phyloP scores from a whole-genome alignment of 2,329 filamentous ascomycete species.

The Trichophyton simii region DNA sequence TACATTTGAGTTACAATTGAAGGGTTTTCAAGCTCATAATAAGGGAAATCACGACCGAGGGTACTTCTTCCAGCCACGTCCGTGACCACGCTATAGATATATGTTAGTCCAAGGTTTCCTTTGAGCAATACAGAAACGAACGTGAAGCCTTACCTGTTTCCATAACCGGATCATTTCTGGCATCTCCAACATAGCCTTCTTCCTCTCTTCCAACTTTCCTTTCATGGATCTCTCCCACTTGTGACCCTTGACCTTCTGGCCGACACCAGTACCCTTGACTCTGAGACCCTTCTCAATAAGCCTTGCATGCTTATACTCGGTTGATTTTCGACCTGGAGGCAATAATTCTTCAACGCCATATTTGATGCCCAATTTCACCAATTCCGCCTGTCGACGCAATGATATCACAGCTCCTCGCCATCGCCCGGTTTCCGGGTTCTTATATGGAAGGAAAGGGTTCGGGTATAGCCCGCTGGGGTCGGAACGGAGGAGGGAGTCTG shows the following conservation, averaged over 20 bases:
- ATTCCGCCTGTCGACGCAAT: slow-evolving; percentile 64
- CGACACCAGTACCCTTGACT: slow-evolving; percentile 86
- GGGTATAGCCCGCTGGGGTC: slow-evolving; percentile 35
- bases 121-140: background rate
- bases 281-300: slow-evolving; percentile 67
- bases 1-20: slow-evolving; percentile 1
- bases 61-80: slow-evolving; percentile 63
- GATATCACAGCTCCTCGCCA: slow-evolving; percentile 79
- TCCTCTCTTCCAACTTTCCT: slow-evolving; percentile 71
- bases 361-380: slow-evolving; percentile 71
- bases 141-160: slow-evolving; percentile 59
- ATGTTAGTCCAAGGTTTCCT: background rate
- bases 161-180: slow-evolving; percentile 79
- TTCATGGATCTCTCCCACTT: slow-evolving; percentile 78
- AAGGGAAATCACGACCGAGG: slow-evolving; percentile 38
- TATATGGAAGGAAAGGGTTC: slow-evolving; percentile 73
- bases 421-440: slow-evolving; percentile 63
- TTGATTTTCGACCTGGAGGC: slow-evolving; percentile 64
- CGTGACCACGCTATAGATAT: slow-evolving; percentile 50
- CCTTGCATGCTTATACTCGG: slow-evolving; percentile 52
- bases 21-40: background rate
- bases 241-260: slow-evolving; percentile 90
- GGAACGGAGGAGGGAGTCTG: slow-evolving; percentile 24
- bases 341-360: slow-evolving; percentile 71
- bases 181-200: slow-evolving; percentile 90